These are phyloP conservation scores for Malus domestica DNA, from an alignment of 306 rosid species.

Conservation along the genomic window DNA sequence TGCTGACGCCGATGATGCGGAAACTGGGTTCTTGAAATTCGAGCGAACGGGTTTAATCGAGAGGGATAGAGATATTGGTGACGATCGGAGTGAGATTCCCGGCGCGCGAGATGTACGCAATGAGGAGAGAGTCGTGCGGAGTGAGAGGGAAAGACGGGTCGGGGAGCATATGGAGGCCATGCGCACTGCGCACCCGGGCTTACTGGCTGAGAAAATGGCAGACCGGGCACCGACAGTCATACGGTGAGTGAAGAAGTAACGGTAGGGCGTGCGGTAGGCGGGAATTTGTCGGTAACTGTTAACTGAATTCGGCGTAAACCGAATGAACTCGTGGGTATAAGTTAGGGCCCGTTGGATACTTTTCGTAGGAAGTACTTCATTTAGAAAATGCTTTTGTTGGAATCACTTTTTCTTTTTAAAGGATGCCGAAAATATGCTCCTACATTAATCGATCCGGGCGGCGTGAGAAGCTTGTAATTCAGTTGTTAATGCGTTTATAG, in stretches of 20 bases:
- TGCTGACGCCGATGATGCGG: conserved; percentile 13
- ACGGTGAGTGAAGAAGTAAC: not conserved
- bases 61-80: not conserved
- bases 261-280: not conserved
- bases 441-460: no score
- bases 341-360: not conserved
- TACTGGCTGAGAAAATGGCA: not conserved
- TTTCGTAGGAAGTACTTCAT: no score
- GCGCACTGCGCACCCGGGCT: not conserved
- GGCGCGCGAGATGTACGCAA: conserved; percentile 12
- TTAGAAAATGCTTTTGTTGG: no score
- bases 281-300: not conserved
- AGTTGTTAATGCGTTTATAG: no score
- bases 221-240: not conserved
- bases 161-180: conserved; percentile 18
- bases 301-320: not conserved
- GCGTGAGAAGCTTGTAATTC: no score
- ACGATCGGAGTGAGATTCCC: conserved; percentile 10
- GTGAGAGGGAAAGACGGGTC: conserved; percentile 20
- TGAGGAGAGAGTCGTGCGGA: conserved; percentile 14
- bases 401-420: no score
- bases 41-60: not conserved
- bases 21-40: not conserved
- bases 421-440: no score
- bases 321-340: not conserved